Conservation (phyloP, 345 rosid species). For the Theobroma cacao region DNA sequence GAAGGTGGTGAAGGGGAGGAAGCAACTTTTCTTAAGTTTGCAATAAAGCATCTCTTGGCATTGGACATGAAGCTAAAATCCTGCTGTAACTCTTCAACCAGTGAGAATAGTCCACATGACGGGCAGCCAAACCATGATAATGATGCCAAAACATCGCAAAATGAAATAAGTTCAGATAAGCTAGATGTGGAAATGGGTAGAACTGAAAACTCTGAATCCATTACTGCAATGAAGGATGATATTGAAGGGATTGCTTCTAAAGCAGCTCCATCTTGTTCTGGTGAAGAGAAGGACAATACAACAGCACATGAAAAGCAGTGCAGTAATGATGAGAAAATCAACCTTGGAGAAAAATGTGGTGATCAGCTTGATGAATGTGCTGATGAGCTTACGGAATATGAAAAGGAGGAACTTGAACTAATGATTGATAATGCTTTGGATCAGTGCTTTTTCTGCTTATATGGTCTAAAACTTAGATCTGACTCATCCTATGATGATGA, state of each 20-base stretch:
- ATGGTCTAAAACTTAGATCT: conserved; percentile 92
- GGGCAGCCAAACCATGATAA: conserved; percentile 22
- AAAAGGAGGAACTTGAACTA: conserved; percentile 84
- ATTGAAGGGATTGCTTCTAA: conserved; percentile 31
- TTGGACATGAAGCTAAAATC: conserved; percentile 93
- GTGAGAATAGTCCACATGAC: conserved; percentile 39
- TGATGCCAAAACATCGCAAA: conserved; percentile 32
- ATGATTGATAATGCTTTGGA: conserved; percentile 84
- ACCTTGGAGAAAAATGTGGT: conserved; percentile 33
- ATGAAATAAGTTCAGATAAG: conserved; percentile 31
- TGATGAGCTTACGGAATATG: conserved; percentile 63
- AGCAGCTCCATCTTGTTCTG: conserved; percentile 17
- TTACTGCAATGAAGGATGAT: conserved; percentile 36
- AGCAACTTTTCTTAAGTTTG: conserved; percentile 90
- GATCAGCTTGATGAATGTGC: conserved; percentile 31
- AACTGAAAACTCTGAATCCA: conserved; percentile 29
- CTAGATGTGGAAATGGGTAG: conserved; percentile 38
- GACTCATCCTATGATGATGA: conserved; percentile 90
- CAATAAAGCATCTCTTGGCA: conserved; percentile 87
- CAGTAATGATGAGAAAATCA: conserved; percentile 27
- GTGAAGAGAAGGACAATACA: conserved; percentile 23
- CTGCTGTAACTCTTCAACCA: conserved; percentile 41
- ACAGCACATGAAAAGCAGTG: conserved; percentile 26
- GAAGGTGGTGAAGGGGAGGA: conserved; percentile 76
- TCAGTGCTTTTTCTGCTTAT: conserved; percentile 95